These are phyloP conservation scores for Phytophthora rubi DNA, from an alignment of 352 stramenopile species.

Conservation along the genomic window DNA sequence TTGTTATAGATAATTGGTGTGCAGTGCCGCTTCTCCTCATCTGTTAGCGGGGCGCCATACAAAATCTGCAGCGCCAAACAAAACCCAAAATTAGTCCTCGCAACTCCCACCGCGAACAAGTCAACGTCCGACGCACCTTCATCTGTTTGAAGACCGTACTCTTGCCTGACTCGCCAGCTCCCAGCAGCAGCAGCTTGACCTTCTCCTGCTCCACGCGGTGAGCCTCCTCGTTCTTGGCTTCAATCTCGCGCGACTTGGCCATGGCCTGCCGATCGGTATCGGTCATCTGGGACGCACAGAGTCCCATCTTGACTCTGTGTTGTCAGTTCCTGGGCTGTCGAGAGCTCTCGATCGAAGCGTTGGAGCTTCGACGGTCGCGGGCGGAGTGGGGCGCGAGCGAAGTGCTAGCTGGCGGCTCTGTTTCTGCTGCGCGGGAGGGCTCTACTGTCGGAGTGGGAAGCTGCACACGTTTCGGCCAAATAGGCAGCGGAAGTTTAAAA, in stretches of 20 bases:
- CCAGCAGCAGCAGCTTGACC: constrained; percentile 96
- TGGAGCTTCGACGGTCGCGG: constrained; percentile 30
- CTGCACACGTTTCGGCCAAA: constrained; percentile 50
- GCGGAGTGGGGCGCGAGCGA: constrained; percentile 27
- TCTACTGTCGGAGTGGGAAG: constrained; percentile 42
- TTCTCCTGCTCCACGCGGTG: constrained; percentile 89
- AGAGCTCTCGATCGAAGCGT: constrained; percentile 27
- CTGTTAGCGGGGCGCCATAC: constrained; percentile 82
- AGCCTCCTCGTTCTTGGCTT: constrained; percentile 81
- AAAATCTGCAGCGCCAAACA: constrained; percentile 67
- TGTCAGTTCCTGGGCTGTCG: constrained; percentile 24
- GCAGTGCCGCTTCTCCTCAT: constrained; percentile 88
- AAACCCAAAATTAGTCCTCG: constrained; percentile 14
- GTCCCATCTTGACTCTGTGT: constrained; percentile 56
- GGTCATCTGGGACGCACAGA: constrained; percentile 68
- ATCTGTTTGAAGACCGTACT: constrained; percentile 95
- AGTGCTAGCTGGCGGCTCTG: constrained; percentile 24
- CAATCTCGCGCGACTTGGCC: constrained; percentile 77
- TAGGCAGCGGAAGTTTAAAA: constrained; percentile 65
- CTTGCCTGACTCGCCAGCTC: constrained; percentile 95
- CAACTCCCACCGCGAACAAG: not conserved
- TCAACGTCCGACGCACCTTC: constrained; percentile 58
- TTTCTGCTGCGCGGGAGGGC: constrained; percentile 39
- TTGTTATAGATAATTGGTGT: constrained; percentile 93
- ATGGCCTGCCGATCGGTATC: constrained; percentile 68